phyloP scores from a whole-genome alignment of 1,139 yeast species.

The Debaryomyces robertsiae region DNA sequence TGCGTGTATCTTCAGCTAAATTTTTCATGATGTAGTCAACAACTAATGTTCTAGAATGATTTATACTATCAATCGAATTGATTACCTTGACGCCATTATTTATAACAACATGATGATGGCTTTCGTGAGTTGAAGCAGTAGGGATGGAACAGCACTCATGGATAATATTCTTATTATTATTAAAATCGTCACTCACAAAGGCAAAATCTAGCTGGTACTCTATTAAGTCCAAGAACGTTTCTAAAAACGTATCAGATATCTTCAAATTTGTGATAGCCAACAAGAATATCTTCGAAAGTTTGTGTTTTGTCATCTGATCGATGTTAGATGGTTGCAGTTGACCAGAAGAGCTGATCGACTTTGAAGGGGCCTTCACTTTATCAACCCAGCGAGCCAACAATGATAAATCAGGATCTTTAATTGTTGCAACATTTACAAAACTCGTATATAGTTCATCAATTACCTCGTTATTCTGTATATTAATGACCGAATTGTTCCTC shows the following conservation, averaged over 20 bases:
- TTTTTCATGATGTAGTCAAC: slow-evolving; percentile 36
- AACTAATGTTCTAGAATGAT: slow-evolving; percentile 44
- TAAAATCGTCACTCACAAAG: slow-evolving; percentile 42
- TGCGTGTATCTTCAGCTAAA: slow-evolving; percentile 22
- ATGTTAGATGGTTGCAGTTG: slow-evolving; percentile 11
- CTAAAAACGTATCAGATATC: slow-evolving; percentile 51
- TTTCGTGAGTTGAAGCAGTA: slow-evolving; percentile 34
- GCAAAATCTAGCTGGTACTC: slow-evolving; percentile 45
- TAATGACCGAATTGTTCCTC: slow-evolving; percentile 11
- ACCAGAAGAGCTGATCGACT: slow-evolving; percentile 7
- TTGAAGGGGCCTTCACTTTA: slow-evolving; percentile 42
- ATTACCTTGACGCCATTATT: slow-evolving; percentile 51
- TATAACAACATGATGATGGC: slow-evolving; percentile 35
- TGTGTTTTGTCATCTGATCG: slow-evolving; percentile 27
- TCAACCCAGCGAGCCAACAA: slow-evolving; percentile 52
- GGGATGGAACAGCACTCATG: slow-evolving; percentile 52
- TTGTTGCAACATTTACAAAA: slow-evolving; percentile 61
- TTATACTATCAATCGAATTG: slow-evolving; percentile 43
- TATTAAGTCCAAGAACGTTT: slow-evolving; percentile 47
- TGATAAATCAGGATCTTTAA: slow-evolving; percentile 47
- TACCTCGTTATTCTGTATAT: slow-evolving; percentile 32
- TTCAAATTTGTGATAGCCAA: slow-evolving; percentile 58
- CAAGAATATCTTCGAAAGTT: slow-evolving; percentile 65
- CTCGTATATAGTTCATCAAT: slow-evolving; percentile 69
- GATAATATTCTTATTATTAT: slow-evolving; percentile 42